phyloP scores from a whole-genome alignment of 73 alveolate genomes.

The Symbiodinium pilosum region DNA sequence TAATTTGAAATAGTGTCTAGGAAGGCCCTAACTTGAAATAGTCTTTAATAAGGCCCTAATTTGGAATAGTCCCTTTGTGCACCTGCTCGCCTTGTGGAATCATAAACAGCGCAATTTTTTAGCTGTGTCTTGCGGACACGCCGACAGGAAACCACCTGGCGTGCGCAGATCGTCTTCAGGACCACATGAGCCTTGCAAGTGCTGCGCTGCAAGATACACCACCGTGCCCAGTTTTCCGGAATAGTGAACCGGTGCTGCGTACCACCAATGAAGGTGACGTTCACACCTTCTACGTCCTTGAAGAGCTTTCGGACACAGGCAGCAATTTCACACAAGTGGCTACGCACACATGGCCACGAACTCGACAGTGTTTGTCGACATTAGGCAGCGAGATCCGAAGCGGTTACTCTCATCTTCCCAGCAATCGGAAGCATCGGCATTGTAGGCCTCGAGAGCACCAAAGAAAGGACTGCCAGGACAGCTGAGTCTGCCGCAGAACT shows the following conservation, averaged over 20 bases:
- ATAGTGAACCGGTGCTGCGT: neutral
- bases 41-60: no score
- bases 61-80: no score
- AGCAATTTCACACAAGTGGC: neutral
- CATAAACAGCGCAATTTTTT: neutral
- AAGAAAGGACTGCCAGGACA: no score
- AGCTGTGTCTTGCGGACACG: neutral
- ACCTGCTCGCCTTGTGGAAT: neutral
- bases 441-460: no score
- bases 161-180: neutral
- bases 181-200: neutral
- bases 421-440: no score
- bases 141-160: neutral
- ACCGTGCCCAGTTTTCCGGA: neutral
- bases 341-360: neutral
- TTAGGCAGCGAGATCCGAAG: no score
- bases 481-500: no score
- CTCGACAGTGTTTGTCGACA: no score
- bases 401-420: no score
- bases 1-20: no score
- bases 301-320: neutral
- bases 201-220: neutral
- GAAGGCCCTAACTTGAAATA: no score
- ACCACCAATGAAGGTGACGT: neutral
- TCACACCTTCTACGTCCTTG: neutral